These are phyloP conservation scores for Flammula alnicola DNA, from an alignment of 1,284 basidiomycete genomes.

Conservation along the genomic window DNA sequence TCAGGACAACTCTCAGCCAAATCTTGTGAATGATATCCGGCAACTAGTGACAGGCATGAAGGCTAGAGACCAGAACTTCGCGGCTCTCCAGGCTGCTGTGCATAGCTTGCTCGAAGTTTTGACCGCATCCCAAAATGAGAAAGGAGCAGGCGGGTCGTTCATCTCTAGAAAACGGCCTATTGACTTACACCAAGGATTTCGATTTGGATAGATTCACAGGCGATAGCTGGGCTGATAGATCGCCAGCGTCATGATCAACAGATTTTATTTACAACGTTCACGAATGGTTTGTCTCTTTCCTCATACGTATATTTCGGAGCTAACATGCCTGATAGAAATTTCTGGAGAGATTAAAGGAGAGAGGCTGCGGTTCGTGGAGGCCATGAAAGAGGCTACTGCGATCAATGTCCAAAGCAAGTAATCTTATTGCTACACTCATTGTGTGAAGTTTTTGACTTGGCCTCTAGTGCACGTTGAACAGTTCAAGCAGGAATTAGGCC, in stretches of 20 bases:
- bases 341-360: slow-evolving; percentile 84
- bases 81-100: slow-evolving; percentile 49
- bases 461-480: slow-evolving; percentile 80
- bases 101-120: slow-evolving; percentile 50
- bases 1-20: slow-evolving; percentile 17
- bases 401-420: slow-evolving; percentile 80
- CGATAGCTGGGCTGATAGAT: slow-evolving; percentile 64
- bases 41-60: slow-evolving; percentile 45
- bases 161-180: not conserved
- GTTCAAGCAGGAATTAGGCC: slow-evolving; percentile 78
- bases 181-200: not conserved
- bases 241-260: slow-evolving; percentile 75
- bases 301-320: not conserved
- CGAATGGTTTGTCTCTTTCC: slow-evolving; percentile 52
- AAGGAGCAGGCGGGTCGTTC: slow-evolving; percentile 22
- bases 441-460: slow-evolving; percentile 1
- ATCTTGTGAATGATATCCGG: slow-evolving; percentile 46
- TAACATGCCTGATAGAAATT: slow-evolving; percentile 55
- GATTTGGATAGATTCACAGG: slow-evolving; percentile 43
- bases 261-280: slow-evolving; percentile 63
- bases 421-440: not conserved
- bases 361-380: slow-evolving; percentile 83
- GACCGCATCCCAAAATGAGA: slow-evolving; percentile 29
- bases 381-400: slow-evolving; percentile 88
- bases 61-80: slow-evolving; percentile 46